Conservation (phyloP, 352 stramenopile genomes). For the Globisporangium okanoganense region DNA sequence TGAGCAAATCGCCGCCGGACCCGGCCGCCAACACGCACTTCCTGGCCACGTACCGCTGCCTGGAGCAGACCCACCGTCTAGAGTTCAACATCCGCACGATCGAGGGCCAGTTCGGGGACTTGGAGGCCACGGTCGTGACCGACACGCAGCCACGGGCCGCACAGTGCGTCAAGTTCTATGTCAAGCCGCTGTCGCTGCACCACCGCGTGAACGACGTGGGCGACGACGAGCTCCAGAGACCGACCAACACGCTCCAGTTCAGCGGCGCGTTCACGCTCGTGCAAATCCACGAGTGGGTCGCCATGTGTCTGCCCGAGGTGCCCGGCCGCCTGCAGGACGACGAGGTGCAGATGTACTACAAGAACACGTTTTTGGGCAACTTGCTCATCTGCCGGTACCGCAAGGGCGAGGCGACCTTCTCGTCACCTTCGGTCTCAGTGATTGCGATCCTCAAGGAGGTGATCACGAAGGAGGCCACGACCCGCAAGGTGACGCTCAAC, state of each 20-base stretch:
- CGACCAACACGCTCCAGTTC: slow-evolving; percentile 64
- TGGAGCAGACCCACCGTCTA: slow-evolving; percentile 74
- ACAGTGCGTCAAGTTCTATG: slow-evolving; percentile 66
- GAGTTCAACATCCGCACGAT: slow-evolving; percentile 82
- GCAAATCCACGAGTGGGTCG: slow-evolving; percentile 87
- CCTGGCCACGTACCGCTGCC: slow-evolving; percentile 73
- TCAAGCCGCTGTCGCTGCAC: slow-evolving; percentile 83
- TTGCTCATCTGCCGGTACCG: slow-evolving; percentile 72
- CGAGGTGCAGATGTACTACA: slow-evolving; percentile 69
- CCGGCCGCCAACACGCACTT: slow-evolving; percentile 57
- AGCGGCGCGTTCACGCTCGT: slow-evolving; percentile 75
- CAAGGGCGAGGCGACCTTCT: slow-evolving; percentile 70
- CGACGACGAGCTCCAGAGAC: slow-evolving; percentile 44
- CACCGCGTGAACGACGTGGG: slow-evolving; percentile 69
- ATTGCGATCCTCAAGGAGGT: slow-evolving; percentile 86
- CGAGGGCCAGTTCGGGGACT: slow-evolving; percentile 78
- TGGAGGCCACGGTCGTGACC: slow-evolving; percentile 72
- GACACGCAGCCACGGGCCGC: slow-evolving; percentile 58
- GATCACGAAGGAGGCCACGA: slow-evolving; percentile 82
- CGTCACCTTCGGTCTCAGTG: slow-evolving; percentile 71
- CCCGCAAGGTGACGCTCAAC: slow-evolving; percentile 71
- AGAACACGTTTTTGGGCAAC: slow-evolving; percentile 72
- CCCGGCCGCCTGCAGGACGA: slow-evolving; percentile 66
- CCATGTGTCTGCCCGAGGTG: slow-evolving; percentile 73
- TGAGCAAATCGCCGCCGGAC: slow-evolving; percentile 64